Evolutionary conservation across 306 rosid species (phyloP), one percentile per base, ranked within the genome.

Genomic region (Coriaria nepalensis): DNA sequence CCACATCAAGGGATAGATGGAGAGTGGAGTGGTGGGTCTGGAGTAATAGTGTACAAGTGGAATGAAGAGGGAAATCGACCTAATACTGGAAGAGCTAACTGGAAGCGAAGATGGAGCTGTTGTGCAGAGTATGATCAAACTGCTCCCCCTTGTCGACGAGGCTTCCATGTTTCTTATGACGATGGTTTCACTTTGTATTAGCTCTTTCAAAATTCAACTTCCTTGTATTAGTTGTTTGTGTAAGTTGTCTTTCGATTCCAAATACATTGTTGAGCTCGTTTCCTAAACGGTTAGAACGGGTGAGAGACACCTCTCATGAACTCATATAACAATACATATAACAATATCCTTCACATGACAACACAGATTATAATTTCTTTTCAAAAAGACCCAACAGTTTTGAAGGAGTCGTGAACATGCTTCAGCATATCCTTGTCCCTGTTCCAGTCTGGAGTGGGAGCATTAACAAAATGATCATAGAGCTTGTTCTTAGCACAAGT

Each of bases 1-100:
- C 86, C 83, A 4, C 96, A 82, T 83, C 86, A 86, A 63, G 96
- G 96, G 56, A 79, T 86, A 45, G 96, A 77, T 61, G 93, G 90
- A 35, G 86, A 86, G 37, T 86, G 86, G 94, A 79, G 67, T 42
- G 93, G 82, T 6, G 47, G 61, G 41, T 79, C 96, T 8, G 86
- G 96, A 20, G 90, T 79, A 6, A 82, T 75, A 33, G 83, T 74
- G 0, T 86, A 82, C 69, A 82, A 56, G 67, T 86, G 96, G 93
- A 86, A 79, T 49, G 81, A 72, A 32, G 79, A 70, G 55, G 54
- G 41, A 15, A 60, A 81, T 47, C 66, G 93, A 52, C 88, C 96
- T 10, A 74, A 74, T 59, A 79, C 90, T 11, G 93, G 93, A 4
- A 64, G 68, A 6, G 53, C 50, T 47, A 86, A 79, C 55, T 79